Evolutionary conservation across 2,329 filamentous ascomycete species (phyloP).

Genomic region (Alternaria gaisen): DNA sequence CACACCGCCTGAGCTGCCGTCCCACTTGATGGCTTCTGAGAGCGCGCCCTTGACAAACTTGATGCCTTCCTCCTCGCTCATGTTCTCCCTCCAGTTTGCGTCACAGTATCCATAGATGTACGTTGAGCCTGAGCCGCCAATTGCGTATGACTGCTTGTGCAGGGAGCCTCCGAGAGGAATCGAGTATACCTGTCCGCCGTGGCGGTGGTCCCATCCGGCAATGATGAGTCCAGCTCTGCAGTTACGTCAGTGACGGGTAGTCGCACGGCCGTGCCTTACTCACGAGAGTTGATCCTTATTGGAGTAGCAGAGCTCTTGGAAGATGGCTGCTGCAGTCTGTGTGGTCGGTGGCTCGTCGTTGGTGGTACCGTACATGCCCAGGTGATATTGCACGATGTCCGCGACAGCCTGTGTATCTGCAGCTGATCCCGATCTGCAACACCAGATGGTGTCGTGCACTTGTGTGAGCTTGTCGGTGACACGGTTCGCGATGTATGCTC

Average conservation of each 20-base stretch:
- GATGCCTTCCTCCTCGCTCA: slow-evolving; percentile 91
- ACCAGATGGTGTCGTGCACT: slow-evolving; percentile 99
- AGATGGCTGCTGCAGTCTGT: slow-evolving; percentile 92
- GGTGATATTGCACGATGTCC: slow-evolving; percentile 96
- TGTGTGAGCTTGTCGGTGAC: slow-evolving; percentile 99
- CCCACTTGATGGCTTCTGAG: slow-evolving; percentile 98
- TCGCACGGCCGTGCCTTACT: slow-evolving; percentile 45
- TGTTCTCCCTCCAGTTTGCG: slow-evolving; percentile 91
- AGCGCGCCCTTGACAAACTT: slow-evolving; percentile 91
- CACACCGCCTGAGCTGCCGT: slow-evolving; percentile 96
- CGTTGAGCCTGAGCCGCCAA: slow-evolving; percentile 95
- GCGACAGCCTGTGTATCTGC: slow-evolving; percentile 98
- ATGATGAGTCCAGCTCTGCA: slow-evolving; percentile 93
- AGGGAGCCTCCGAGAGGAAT: slow-evolving; percentile 96
- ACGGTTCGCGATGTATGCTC: slow-evolving; percentile 97
- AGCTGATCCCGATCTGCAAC: slow-evolving; percentile 95
- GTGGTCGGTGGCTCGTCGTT: slow-evolving; percentile 93
- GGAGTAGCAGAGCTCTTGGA: slow-evolving; percentile 97
- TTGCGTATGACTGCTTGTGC: slow-evolving; percentile 96
- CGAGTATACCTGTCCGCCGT: slow-evolving; percentile 96
- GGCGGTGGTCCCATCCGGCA: slow-evolving; percentile 94
- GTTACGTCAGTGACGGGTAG: slow-evolving; percentile 25
- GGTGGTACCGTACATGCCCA: slow-evolving; percentile 88
- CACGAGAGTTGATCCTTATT: slow-evolving; percentile 95
- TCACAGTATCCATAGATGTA: slow-evolving; percentile 99